phyloP scores from a whole-genome alignment of 2,329 filamentous ascomycete species.

The Colletotrichum abscissum region DNA sequence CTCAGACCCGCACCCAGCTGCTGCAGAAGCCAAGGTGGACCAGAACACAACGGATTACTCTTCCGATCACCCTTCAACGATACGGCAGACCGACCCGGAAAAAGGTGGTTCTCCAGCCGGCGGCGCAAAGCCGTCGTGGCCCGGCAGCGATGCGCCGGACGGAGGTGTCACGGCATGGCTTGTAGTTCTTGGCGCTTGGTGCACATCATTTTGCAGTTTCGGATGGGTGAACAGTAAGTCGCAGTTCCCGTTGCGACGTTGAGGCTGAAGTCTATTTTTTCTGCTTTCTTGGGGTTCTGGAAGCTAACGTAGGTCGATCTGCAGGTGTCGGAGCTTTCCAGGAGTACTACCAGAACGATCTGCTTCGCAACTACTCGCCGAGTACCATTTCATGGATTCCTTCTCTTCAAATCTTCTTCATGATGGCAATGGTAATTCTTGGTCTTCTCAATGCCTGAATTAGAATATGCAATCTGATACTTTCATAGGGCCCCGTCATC shows the following conservation, averaged over 20 bases:
- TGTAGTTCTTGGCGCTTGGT: slow-evolving; percentile 53
- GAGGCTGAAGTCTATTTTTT: slow-evolving; percentile 3
- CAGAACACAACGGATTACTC: slow-evolving; percentile 20
- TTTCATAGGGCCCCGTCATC: slow-evolving; percentile 65
- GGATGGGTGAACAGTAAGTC: slow-evolving; percentile 49
- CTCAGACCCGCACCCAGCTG: slow-evolving; percentile 6
- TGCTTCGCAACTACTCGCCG: slow-evolving; percentile 59
- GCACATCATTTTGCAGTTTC: slow-evolving; percentile 53
- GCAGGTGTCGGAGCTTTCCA: slow-evolving; percentile 64
- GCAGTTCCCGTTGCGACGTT: not conserved
- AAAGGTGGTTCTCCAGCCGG: not conserved
- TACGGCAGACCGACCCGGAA: slow-evolving; percentile 12
- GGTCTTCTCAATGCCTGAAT: slow-evolving; percentile 32
- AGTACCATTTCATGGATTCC: slow-evolving; percentile 73
- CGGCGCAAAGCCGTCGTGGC: not conserved
- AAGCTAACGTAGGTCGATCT: slow-evolving; percentile 3
- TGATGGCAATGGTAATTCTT: slow-evolving; percentile 57
- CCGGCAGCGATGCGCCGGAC: slow-evolving; percentile 39
- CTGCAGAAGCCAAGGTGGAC: slow-evolving; percentile 2
- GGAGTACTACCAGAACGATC: slow-evolving; percentile 64
- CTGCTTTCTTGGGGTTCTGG: not conserved
- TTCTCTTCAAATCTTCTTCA: slow-evolving; percentile 65
- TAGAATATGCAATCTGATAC: not conserved
- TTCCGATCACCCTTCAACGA: slow-evolving; percentile 11
- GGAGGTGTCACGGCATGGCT: slow-evolving; percentile 50